Conservation (phyloP, 306 rosid genomes). For the Clitoria ternatea region DNA sequence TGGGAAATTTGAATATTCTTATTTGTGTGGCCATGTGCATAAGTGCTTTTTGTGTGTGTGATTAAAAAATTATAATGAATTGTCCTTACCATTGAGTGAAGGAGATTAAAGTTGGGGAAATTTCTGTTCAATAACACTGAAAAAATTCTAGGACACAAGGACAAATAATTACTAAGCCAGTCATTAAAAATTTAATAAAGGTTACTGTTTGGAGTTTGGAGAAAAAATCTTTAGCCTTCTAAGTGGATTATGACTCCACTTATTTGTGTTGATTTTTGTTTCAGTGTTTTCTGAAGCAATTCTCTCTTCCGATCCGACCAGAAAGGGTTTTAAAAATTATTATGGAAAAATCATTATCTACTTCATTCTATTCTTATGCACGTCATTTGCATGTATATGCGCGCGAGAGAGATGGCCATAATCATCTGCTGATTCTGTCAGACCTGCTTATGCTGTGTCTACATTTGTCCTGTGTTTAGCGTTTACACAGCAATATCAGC, state of each 20-base stretch:
- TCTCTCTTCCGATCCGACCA: not conserved
- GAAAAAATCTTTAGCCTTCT: not conserved
- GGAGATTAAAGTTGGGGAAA: not conserved
- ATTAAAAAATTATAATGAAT: not conserved
- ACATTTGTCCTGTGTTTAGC: not conserved
- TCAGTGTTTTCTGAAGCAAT: not conserved
- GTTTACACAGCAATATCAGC: not conserved
- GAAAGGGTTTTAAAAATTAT: not conserved
- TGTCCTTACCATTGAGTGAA: not conserved
- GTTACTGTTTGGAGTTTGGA: not conserved
- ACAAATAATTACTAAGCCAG: not conserved
- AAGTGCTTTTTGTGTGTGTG: not conserved
- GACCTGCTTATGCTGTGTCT: not conserved
- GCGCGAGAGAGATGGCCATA: not conserved
- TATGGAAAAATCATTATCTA: not conserved
- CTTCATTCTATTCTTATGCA: not conserved
- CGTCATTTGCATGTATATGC: not conserved
- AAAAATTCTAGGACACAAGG: not conserved
- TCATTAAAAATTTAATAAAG: not conserved
- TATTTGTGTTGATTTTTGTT: not conserved
- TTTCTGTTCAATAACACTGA: not conserved
- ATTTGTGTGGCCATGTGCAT: not conserved
- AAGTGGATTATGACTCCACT: not conserved
- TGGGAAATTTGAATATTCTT: not conserved
- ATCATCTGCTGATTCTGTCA: not conserved